phyloP scores from a whole-genome alignment of 2,329 filamentous ascomycete species.

The Penicillium corylophilum region DNA sequence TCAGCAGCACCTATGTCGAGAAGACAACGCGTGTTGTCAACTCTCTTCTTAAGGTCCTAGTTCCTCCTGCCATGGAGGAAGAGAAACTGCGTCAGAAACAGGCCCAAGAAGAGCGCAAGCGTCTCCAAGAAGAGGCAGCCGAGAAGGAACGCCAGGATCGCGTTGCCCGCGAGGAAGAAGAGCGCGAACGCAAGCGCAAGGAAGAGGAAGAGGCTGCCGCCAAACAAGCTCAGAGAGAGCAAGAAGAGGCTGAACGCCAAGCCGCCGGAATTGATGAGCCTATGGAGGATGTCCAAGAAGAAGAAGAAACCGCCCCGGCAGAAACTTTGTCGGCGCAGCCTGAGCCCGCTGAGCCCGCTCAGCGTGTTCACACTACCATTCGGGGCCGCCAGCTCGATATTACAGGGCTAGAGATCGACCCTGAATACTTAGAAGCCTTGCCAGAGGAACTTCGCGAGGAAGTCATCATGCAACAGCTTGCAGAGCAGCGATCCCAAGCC shows the following conservation, averaged over 20 bases:
- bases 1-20: slow-evolving; percentile 67
- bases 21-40: slow-evolving; percentile 67
- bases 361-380: slow-evolving; percentile 76
- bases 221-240: slow-evolving; percentile 61
- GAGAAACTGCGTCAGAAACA: slow-evolving; percentile 69
- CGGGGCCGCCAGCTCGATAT: slow-evolving; percentile 87
- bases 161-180: slow-evolving; percentile 66
- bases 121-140: slow-evolving; percentile 61
- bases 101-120: slow-evolving; percentile 55
- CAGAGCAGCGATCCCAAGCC: slow-evolving; percentile 76
- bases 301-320: slow-evolving; percentile 38
- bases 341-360: slow-evolving; percentile 49
- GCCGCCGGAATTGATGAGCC: slow-evolving; percentile 50
- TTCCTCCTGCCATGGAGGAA: slow-evolving; percentile 79
- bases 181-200: slow-evolving; percentile 66
- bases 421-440: slow-evolving; percentile 93
- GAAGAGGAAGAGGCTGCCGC: slow-evolving; percentile 68
- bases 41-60: slow-evolving; percentile 68
- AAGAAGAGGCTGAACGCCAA: slow-evolving; percentile 57
- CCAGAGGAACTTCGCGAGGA: slow-evolving; percentile 95
- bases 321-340: slow-evolving; percentile 39
- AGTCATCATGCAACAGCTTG: slow-evolving; percentile 87
- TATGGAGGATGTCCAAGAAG: slow-evolving; percentile 76
- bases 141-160: slow-evolving; percentile 63
- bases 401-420: slow-evolving; percentile 89